Conservation (phyloP, 768 basidiomycete species). For the Melanogaster broomeanus region DNA sequence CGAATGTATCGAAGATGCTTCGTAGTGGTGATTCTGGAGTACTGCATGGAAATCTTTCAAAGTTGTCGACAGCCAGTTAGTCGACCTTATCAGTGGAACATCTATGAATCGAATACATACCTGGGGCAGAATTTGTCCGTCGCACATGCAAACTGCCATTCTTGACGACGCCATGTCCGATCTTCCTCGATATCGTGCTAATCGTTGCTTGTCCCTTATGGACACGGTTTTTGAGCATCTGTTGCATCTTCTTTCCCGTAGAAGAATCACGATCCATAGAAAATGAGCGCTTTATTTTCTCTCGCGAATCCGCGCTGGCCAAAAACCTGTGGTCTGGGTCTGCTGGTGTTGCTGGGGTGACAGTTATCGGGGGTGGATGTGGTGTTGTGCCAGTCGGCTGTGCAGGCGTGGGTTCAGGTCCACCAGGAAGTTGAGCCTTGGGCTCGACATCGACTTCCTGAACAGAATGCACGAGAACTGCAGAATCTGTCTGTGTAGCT, state of each 20-base stretch:
- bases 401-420: slow-evolving; percentile 3
- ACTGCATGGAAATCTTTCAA: slow-evolving; percentile 69
- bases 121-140: slow-evolving; percentile 68
- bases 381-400: background rate
- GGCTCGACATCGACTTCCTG: slow-evolving; percentile 14
- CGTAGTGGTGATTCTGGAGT: slow-evolving; percentile 61
- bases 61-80: background rate
- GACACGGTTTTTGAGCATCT: slow-evolving; percentile 72
- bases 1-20: slow-evolving; percentile 84
- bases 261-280: slow-evolving; percentile 47
- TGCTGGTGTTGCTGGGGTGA: slow-evolving; percentile 64
- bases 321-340: slow-evolving; percentile 23
- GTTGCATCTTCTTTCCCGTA: slow-evolving; percentile 72
- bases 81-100: background rate
- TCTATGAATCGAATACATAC: slow-evolving; percentile 37
- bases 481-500: slow-evolving; percentile 19
- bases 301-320: slow-evolving; percentile 17
- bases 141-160: slow-evolving; percentile 49
- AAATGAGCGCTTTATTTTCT: slow-evolving; percentile 26
- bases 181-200: slow-evolving; percentile 73
- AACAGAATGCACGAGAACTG: slow-evolving; percentile 11
- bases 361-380: slow-evolving; percentile 46
- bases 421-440: background rate
- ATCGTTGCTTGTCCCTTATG: slow-evolving; percentile 74
- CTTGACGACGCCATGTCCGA: slow-evolving; percentile 67